Base-by-base conservation (phyloP, 768 basidiomycete genomes). In the Rhodocollybia butyracea region DNA sequence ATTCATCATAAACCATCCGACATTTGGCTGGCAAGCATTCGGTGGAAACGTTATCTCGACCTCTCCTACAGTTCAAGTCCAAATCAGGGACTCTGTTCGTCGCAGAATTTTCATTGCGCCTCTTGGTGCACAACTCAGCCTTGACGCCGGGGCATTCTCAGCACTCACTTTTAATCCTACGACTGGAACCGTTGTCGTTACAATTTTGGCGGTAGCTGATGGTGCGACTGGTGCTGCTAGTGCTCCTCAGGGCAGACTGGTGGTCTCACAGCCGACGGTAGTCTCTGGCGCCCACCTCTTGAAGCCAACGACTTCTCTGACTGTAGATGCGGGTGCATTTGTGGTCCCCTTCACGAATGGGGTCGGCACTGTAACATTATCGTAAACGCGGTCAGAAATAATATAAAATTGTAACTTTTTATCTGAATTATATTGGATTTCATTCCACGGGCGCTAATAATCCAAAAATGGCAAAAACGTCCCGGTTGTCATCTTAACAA, bases 11-110 rank as follows among this genome's bases (percentile, higher is more conserved):
- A 70, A 81, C 56, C 80, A 82, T 54, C 79, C 80, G 19, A 73
- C 76, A 59, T 82, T 82, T 61, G 82, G 81, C n/a, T 82, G 81
- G 81, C 80, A 82, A 63, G 80, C 80, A 8, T 81, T 82, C 59
- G 81, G 81, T 41, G 81, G 81, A 5, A 76, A 70, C 32, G 67
- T 83, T 34, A 60, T 72, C 21, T 65, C 75, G 12, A 73, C 71
- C 24, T 71, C 73, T 19, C 39, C 41, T 29, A 70, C 76, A 3
- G 72, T 82, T 8, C 61, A 69, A 51, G 78, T 82, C 11, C 68
- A 75, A 54, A 62, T 77, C 24, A 70, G 68, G 46, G 81, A 83
- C 63, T 68, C 80, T 22, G 67, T 78, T 43, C 72, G 81, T 38
- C 73, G 80, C 46, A 70, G 79, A 31, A 74, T 83, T 7, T 83